These are phyloP conservation scores for Cladosporium sp. DNA, from an alignment of 2,329 filamentous ascomycete genomes.

Conservation along the genomic window DNA sequence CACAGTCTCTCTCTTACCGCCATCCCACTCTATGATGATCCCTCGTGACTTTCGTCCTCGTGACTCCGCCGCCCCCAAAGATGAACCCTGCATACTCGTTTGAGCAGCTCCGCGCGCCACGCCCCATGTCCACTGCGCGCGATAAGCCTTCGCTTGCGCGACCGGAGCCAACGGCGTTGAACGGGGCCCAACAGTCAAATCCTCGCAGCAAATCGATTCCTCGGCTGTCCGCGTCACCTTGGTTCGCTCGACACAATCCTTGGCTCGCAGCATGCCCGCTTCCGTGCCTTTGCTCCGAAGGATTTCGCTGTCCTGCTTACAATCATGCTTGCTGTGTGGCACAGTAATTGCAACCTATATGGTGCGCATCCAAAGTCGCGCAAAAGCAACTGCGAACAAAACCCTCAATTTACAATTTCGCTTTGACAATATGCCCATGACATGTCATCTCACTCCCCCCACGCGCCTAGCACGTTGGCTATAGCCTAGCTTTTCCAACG, in stretches of 20 bases:
- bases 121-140: not conserved
- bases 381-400: not conserved
- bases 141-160: slow-evolving; percentile 14
- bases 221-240: not conserved
- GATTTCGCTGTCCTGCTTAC: not conserved
- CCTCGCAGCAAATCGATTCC: not conserved
- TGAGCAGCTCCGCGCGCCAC: slow-evolving; percentile 12
- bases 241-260: not conserved
- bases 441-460: not conserved
- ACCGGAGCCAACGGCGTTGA: not conserved
- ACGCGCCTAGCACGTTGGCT: not conserved
- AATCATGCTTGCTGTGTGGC: not conserved
- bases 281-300: not conserved
- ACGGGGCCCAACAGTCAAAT: not conserved
- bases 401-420: not conserved
- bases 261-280: not conserved
- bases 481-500: slow-evolving; percentile 1
- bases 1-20: not conserved
- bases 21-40: not conserved
- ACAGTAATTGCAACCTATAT: not conserved
- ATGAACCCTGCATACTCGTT: slow-evolving; percentile 6
- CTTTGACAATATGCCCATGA: not conserved
- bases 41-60: not conserved
- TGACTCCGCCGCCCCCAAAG: not conserved
- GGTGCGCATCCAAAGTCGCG: not conserved